Base-by-base conservation (phyloP, 1,284 basidiomycete species). In the Hemileia vastatrix region DNA sequence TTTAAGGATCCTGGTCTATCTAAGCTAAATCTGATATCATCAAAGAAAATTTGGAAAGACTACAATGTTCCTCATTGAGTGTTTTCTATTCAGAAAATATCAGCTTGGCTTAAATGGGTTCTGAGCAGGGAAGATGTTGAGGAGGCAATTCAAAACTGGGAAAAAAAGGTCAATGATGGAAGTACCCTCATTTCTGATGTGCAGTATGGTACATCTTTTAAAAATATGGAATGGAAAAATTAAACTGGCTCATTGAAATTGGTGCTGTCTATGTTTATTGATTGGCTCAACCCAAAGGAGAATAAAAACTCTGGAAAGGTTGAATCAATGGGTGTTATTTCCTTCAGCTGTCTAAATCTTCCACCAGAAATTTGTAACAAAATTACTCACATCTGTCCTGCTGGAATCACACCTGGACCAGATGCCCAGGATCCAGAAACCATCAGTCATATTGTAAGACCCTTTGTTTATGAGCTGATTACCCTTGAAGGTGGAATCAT, bases 231-330 rank as follows among this genome's bases (percentile, higher is more conserved):
- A 5, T 55, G 54, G 54, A 21, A n/a, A 21, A 55, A 45, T 40
- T 24, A 55, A 5, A 18, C 54, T 11, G 11, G 49, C n/a, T 31
- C 24, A 8, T 27, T 57, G 45, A 58, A 58, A 3, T 18, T 58
- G 15, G 48, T 13, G 18, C 13, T 65, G n/a, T 55, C 47, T 18
- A 21, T 65, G n/a, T 65, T 61, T 43, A 52, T 63, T 43, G 64
- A 64, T 18, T 65, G 64, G 61, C 54, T 64, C 47, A 65, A 65
- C 47, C 61, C 54, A 36, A 45, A 49, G n/a, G 56, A 52, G 40
- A 57, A 63, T 52, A 51, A 18, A n/a, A n/a, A n/a, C n/a, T n/a
- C n/a, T n/a, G n/a, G n/a, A n/a, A n/a, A n/a, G n/a, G n/a, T n/a
- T n/a, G 11, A 54, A 45, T 65, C 64, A 48, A 62, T 52, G n/a